phyloP scores from a whole-genome alignment of 2,329 filamentous ascomycete genomes.

The Colletotrichum higginsianum region DNA sequence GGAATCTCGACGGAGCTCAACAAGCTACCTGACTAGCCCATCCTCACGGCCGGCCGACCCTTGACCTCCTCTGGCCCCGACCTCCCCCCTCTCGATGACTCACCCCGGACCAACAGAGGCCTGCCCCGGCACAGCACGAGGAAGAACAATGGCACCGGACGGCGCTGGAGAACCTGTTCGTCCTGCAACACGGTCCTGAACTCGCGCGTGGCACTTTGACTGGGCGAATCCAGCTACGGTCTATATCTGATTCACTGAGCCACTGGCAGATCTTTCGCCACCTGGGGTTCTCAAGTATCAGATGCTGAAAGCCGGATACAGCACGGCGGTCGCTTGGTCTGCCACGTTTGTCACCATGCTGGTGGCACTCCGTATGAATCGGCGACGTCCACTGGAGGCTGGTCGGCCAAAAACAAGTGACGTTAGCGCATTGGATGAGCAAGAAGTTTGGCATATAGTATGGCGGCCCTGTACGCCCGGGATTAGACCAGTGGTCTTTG shows the following conservation, averaged over 20 bases:
- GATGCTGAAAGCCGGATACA: conserved; percentile 10
- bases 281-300: conserved; percentile 1
- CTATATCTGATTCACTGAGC: conserved; percentile 75
- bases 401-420: conserved; percentile 61
- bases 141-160: not conserved
- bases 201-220: conserved; percentile 70
- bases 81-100: too few species aligned
- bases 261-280: not conserved
- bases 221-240: conserved; percentile 74
- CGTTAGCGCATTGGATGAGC: conserved; percentile 59
- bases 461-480: not conserved
- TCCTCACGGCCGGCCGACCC: too few species aligned
- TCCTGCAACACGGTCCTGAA: conserved; percentile 74
- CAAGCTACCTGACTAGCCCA: too few species aligned
- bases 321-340: not conserved
- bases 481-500: not conserved
- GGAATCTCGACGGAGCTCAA: too few species aligned
- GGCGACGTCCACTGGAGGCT: conserved; percentile 63
- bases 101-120: too few species aligned
- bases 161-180: conserved; percentile 21
- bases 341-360: not conserved
- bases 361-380: conserved; percentile 53
- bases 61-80: too few species aligned
- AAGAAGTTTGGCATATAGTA: conserved; percentile 4
- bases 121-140: too few species aligned